These are phyloP conservation scores for Gossypium raimondii DNA, from an alignment of 345 rosid genomes.

Conservation along the genomic window DNA sequence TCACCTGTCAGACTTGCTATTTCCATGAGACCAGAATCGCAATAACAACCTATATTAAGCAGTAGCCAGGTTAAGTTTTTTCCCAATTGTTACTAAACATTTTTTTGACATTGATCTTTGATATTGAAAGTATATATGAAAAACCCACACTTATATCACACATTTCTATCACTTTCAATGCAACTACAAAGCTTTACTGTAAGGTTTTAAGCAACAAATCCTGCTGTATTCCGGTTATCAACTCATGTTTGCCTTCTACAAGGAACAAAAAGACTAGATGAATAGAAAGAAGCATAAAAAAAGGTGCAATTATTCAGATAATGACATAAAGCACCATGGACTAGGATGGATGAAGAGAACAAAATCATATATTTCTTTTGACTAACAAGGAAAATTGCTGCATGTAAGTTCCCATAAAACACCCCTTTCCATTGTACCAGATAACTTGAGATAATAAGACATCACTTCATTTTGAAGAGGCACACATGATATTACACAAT, in stretches of 20 bases:
- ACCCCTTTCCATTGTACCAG: neutral
- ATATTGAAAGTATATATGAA: neutral
- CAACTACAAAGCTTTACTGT: neutral
- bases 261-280: neutral
- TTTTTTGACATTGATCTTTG: neutral
- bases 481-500: neutral
- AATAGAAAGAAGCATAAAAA: neutral
- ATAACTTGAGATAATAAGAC: neutral
- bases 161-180: neutral
- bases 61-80: neutral
- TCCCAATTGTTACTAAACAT: slow-evolving; percentile 1
- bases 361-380: neutral
- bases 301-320: neutral
- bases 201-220: neutral
- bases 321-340: neutral
- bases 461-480: neutral
- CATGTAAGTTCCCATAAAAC: neutral
- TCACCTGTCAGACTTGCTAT: slow-evolving; percentile 2
- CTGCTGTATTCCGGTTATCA: neutral
- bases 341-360: neutral
- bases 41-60: neutral
- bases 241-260: slow-evolving; percentile 3
- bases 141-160: neutral
- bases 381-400: neutral
- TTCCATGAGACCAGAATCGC: neutral